Conservation (phyloP, 768 basidiomycete species). For the Pleurotus giganteus region DNA sequence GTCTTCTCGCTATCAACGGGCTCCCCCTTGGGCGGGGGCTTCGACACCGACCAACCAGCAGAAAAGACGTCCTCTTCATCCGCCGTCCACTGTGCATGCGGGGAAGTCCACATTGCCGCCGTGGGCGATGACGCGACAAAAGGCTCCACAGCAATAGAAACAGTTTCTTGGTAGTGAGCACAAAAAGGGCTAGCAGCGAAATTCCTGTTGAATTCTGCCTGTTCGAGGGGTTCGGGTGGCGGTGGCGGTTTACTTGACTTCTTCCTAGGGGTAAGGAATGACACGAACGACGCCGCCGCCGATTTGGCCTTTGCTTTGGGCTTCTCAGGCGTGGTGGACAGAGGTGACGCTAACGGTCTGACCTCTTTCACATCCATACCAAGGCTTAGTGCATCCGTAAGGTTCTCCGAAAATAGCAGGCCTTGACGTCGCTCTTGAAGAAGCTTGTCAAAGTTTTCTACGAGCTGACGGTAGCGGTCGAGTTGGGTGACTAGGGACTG, state of each 20-base stretch:
- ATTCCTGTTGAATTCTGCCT: conserved; percentile 37
- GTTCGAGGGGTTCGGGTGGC: conserved; percentile 40
- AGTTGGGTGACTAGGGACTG: conserved; percentile 79
- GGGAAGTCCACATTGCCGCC: conserved; percentile 63
- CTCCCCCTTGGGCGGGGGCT: conserved; percentile 16
- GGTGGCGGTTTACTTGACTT: conserved; percentile 36
- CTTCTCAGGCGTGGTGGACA: conserved; percentile 24
- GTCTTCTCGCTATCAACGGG: conserved; percentile 28
- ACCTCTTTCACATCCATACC: conserved; percentile 62
- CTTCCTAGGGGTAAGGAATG: conserved; percentile 79
- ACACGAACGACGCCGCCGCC: conserved; percentile 62
- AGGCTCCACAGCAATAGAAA: conserved; percentile 67
- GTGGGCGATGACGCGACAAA: conserved; percentile 59
- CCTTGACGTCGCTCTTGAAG: conserved; percentile 86
- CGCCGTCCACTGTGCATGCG: conserved; percentile 48
- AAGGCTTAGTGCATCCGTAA: conserved; percentile 83
- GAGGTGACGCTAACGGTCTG: conserved; percentile 22
- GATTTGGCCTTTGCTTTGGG: conserved; percentile 49
- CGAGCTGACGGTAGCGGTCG: conserved; percentile 70
- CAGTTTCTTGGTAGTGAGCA: conserved; percentile 80
- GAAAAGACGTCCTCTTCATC: conserved; percentile 76
- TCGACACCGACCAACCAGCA: conserved; percentile 30
- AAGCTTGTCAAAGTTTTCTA: conserved; percentile 81
- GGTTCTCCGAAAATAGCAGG: conserved; percentile 86
- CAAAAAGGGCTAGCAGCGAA: conserved; percentile 76